Evolutionary conservation across 805 yeast species (phyloP), one percentile per base, ranked within the genome.

Genomic region (Hanseniaspora lachancei): DNA sequence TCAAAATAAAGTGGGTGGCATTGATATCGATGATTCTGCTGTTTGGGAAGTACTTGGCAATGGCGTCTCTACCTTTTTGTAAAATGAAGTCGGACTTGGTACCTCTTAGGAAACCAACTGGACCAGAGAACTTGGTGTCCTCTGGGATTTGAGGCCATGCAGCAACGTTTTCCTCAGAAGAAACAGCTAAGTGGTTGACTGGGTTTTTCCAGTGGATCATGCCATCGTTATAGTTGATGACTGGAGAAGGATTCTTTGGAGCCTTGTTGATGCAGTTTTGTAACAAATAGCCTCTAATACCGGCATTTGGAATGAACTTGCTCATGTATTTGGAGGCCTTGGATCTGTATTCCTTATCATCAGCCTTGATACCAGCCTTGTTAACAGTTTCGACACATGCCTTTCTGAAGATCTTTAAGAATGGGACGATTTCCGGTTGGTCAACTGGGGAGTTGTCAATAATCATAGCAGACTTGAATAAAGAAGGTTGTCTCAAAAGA

Each of bases 361-460:
- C 58, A 16, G 65, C 61, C 29, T 51, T 58, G 36, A 67, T 64
- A 21, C 59, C 60, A 13, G 56, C 55, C 5, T 62, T 49, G 13
- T 47, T 57, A 24, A 49, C 49, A 23, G 59, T 41, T 35, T 60
- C 60, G 42, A 71, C 73, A 18, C 74, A 68, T 6, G 72, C 75
- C 49, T 69, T 61, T 40, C 76, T 65, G 51, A 73, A 70, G 15
- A 60, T 61, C 32, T 63, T 59, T 65, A 74, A 74, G 51, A 63
- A 66, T 12, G 58, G 46, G 43, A 68, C 74, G 29, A 77, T 66
- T 16, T 67, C 63, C 24, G 69, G 68, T 50, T 64, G 64, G 5
- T 60, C 67, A 9, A 63, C 59, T 24, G 81, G 81, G 7, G 76
- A 66, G 61, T 76, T 77, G 57, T 76, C 81, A 9, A 77, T 69